Conservation (phyloP, 139 green algal species). For the Chlorella sorokiniana region DNA sequence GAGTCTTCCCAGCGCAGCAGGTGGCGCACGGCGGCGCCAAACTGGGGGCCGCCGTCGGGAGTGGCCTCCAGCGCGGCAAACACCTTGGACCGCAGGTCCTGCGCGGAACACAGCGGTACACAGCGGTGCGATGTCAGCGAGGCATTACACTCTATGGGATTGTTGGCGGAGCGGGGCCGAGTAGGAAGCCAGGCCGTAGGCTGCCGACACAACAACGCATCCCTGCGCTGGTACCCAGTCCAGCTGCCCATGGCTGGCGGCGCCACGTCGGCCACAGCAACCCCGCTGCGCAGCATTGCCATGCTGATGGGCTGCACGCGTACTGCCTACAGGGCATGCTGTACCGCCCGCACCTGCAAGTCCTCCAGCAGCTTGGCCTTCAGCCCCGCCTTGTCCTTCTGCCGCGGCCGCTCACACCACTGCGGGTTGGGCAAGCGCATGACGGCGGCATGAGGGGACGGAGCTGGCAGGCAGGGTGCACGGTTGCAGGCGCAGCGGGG, state of each 20-base stretch:
- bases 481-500: no score
- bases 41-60: slow-evolving; percentile 51
- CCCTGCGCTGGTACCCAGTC: no score
- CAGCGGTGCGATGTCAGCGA: background rate
- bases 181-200: no score
- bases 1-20: slow-evolving; percentile 42
- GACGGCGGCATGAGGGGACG: background rate
- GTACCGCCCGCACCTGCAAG: slow-evolving; percentile 10
- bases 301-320: no score
- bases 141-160: background rate
- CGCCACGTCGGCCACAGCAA: no score
- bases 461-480: background rate
- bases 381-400: slow-evolving; percentile 25
- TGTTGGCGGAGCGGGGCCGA: no score
- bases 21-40: slow-evolving; percentile 40
- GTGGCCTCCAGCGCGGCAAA: slow-evolving; percentile 53
- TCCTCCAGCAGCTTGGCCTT: slow-evolving; percentile 20
- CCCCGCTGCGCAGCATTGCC: no score
- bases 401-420: slow-evolving; percentile 27
- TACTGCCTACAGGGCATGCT: background rate
- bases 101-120: background rate
- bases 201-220: no score
- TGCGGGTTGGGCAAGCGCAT: background rate
- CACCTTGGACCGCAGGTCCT: slow-evolving; percentile 36
- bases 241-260: no score